phyloP scores from a whole-genome alignment of 1,284 basidiomycete genomes.

The Puccinia triticina region DNA sequence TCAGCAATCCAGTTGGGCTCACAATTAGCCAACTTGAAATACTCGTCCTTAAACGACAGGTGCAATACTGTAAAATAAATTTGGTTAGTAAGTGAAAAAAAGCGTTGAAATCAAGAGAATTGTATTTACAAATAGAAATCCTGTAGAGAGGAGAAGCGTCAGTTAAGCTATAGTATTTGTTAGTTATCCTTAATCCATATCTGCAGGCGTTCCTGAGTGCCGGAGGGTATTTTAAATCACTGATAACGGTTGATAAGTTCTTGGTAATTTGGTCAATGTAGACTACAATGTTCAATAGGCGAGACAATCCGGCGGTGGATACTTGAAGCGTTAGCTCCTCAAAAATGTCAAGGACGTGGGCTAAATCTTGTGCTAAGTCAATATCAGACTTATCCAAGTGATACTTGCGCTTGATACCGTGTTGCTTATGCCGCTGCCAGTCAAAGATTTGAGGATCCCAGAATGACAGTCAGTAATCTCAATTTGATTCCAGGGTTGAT shows the following conservation, averaged over 20 bases:
- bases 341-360: background rate
- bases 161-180: conserved; percentile 9
- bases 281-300: no score
- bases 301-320: background rate
- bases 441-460: background rate
- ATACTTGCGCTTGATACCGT: background rate
- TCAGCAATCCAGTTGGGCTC: background rate
- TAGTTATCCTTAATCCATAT: background rate
- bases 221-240: no score
- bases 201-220: no score
- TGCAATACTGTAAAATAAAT: background rate
- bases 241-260: no score
- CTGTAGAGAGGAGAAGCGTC: conserved; percentile 9
- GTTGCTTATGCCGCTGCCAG: conserved; percentile 3
- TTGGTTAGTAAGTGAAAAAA: background rate
- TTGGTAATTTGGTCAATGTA: no score
- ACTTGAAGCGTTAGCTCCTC: background rate
- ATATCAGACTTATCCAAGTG: no score
- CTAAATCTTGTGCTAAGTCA: conserved; percentile 4
- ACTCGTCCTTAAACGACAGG: conserved; percentile 7
- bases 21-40: conserved; percentile 14
- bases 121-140: conserved; percentile 1
- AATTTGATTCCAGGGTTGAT: no score
- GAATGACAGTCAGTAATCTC: background rate
- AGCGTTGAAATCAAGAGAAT: background rate